These are phyloP conservation scores for Epichloe glyceriae DNA, from an alignment of 2,329 filamentous ascomycete genomes.

Conservation along the genomic window DNA sequence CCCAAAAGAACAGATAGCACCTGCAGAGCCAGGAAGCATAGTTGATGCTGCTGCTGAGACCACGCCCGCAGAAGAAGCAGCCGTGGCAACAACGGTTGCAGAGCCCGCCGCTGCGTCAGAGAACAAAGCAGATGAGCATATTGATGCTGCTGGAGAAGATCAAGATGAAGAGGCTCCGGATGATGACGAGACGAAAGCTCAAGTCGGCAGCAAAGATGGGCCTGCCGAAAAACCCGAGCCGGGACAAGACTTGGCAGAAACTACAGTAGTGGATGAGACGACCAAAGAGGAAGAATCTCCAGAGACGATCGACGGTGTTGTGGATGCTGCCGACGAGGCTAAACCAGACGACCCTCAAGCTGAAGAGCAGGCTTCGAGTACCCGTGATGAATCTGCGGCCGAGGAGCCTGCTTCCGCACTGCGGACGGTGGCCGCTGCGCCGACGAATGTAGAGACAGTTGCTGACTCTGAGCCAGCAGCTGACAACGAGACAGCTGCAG, in stretches of 20 bases:
- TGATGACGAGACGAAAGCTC: not conserved
- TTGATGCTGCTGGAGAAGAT: conserved; percentile 2
- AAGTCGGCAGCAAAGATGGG: not conserved
- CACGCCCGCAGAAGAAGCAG: conserved; percentile 2
- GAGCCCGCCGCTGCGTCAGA: not conserved
- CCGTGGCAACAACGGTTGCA: not conserved
- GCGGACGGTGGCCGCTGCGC: not conserved
- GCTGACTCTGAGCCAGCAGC: not conserved
- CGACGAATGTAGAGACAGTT: not conserved
- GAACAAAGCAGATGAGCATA: no score
- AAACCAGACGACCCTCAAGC: not conserved
- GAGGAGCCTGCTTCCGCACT: not conserved
- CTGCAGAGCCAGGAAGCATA: not conserved
- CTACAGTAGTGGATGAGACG: not conserved
- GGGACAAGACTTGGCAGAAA: conserved; percentile 1
- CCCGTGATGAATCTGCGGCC: not conserved
- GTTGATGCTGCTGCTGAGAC: not conserved
- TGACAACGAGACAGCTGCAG: not conserved
- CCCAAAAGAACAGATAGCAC: not conserved
- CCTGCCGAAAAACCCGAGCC: not conserved
- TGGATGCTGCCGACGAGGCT: not conserved
- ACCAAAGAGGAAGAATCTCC: not conserved
- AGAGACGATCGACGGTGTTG: not conserved
- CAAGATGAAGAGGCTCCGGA: conserved; percentile 2
- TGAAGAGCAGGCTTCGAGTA: not conserved